Evolutionary conservation across 768 basidiomycete species (phyloP), one percentile per base, ranked within the genome.

Genomic region (Suillus spraguei): DNA sequence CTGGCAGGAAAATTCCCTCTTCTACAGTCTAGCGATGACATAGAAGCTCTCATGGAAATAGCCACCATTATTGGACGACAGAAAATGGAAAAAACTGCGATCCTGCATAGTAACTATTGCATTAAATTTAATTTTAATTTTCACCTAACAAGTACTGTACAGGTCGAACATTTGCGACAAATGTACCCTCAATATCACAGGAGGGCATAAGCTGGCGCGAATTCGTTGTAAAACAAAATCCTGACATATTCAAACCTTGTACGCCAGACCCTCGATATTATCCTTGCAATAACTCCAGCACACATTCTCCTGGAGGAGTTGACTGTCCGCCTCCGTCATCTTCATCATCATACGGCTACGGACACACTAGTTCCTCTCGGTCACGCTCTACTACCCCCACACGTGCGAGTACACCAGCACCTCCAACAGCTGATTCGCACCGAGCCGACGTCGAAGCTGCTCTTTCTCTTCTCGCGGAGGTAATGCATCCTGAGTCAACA

Each of bases 1-100:
- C 81, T 99, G 41, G 90, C 89, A 0, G 85, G 87, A 50, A 97
- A 97, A 68, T 99, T 98, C 71, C 97, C 97, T 2, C 77, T 98
- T 35, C 95, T 99, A 78, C 91, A 94, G 68, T 94, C 95, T 22
- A 91, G 85, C 69, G 95, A 99, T 70, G 97, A 99, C 72, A 85
- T 89, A 41, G 97, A 99, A 74, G 97, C 96, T 7, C 80, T 99
- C 22, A 92, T 98, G 89, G 97, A 99, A 77, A 90, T 98, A 60
- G 90, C 94, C 17, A 80, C 87, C 13, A 89, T 99, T 50, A 86
- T 97, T 65, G 97, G 97, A 9, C 85, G 85, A 65, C 83, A 82
- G 66, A 83, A 83, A 59, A 93, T 97, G 84, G 97, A 97, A 71
- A 88, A 84, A 70, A 83, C 87, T 42, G 97, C 96, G 0, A 85